phyloP scores from a whole-genome alignment of 2,329 filamentous ascomycete genomes.

The Claviceps paspali region DNA sequence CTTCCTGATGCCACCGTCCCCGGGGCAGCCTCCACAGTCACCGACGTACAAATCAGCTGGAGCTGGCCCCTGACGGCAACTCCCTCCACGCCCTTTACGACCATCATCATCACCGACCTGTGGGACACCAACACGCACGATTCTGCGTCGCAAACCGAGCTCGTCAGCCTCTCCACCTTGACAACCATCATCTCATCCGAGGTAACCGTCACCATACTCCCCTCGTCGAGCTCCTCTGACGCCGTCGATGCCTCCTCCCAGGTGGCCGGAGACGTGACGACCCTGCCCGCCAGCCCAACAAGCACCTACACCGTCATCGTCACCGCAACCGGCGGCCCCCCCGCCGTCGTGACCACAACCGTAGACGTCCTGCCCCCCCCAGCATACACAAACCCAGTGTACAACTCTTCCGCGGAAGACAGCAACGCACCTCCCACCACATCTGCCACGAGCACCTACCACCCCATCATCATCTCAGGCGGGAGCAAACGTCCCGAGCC shows the following conservation, averaged over 20 bases:
- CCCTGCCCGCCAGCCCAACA: conserved; percentile 9
- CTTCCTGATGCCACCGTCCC: conserved; percentile 19
- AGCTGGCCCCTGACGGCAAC: conserved; percentile 9
- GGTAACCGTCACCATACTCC: conserved; percentile 13
- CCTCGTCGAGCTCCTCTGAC: background rate
- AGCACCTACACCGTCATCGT: conserved; percentile 17
- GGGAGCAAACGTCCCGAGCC: conserved; percentile 19
- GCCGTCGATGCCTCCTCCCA: conserved; percentile 6
- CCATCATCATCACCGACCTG: conserved; percentile 17
- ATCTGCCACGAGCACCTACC: conserved; percentile 9
- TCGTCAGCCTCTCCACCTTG: conserved; percentile 8
- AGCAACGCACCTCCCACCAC: conserved; percentile 8
- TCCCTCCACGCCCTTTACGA: conserved; percentile 9
- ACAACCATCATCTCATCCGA: conserved; percentile 11
- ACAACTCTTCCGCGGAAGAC: conserved; percentile 15
- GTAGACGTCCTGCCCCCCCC: conserved; percentile 15
- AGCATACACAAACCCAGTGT: conserved; percentile 11
- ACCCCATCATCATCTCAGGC: conserved; percentile 17
- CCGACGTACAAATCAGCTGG: conserved; percentile 12
- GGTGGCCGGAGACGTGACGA: conserved; percentile 12
- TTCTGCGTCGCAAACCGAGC: background rate
- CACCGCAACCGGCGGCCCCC: conserved; percentile 16
- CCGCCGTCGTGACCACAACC: conserved; percentile 17
- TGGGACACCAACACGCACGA: conserved; percentile 9
- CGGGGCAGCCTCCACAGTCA: conserved; percentile 18